phyloP scores from a whole-genome alignment of 148 eudicot species.

The Dysphania ambrosioides region DNA sequence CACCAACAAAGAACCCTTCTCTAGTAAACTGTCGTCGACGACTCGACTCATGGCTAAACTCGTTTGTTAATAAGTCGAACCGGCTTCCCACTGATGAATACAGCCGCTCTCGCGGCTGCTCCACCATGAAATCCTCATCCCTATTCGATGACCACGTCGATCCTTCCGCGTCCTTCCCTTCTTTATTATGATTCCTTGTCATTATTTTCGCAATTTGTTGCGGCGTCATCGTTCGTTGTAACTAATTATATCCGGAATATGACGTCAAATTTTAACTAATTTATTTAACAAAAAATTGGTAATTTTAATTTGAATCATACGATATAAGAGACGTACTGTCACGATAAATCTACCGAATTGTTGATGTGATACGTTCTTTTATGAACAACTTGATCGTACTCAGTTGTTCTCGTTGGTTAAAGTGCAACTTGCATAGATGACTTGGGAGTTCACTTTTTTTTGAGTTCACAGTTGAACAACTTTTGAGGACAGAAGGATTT shows the following conservation, averaged over 20 bases:
- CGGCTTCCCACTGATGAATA: conserved; percentile 44
- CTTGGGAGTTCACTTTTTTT: too few relatives aligned
- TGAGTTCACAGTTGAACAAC: too few relatives aligned
- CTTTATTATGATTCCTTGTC: neutral
- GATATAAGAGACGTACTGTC: too few relatives aligned
- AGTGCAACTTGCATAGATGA: too few relatives aligned
- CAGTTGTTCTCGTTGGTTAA: too few relatives aligned
- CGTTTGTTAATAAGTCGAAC: conserved; percentile 40
- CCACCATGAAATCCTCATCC: conserved; percentile 44
- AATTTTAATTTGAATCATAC: too few relatives aligned
- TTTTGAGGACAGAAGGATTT: too few relatives aligned
- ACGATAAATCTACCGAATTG: too few relatives aligned
- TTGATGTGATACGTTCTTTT: too few relatives aligned
- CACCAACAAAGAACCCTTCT: conserved; percentile 41
- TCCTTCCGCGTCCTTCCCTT: conserved; percentile 12
- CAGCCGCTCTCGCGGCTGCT: conserved; percentile 37
- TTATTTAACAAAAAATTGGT: too few relatives aligned
- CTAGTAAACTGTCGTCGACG: conserved; percentile 38
- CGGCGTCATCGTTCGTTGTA: conserved; percentile 29
- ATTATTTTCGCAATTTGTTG: conserved; percentile 27
- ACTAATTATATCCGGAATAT: neutral
- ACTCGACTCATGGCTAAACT: conserved; percentile 35
- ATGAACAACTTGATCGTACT: too few relatives aligned
- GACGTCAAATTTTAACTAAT: neutral
- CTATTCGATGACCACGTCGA: conserved; percentile 21